These are phyloP conservation scores for Blastobotrys serpentis DNA, from an alignment of 1,139 yeast genomes.

Conservation along the genomic window DNA sequence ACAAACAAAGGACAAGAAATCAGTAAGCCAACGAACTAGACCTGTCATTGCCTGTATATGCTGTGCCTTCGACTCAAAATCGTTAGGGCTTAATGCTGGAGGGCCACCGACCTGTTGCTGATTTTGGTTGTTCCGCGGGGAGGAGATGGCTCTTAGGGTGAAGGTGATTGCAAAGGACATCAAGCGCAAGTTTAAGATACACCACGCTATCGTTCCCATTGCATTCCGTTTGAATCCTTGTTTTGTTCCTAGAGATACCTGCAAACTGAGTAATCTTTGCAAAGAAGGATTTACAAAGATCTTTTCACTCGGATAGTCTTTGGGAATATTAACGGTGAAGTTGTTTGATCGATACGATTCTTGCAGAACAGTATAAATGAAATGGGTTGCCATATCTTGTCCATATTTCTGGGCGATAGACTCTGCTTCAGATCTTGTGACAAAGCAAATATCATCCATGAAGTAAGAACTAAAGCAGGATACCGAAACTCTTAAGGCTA, in stretches of 20 bases:
- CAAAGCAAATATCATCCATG: constrained; percentile 64
- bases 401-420: constrained; percentile 9
- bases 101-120: constrained; percentile 20
- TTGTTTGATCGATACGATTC: constrained; percentile 71
- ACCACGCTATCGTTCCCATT: constrained; percentile 63
- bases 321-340: constrained; percentile 63
- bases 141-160: constrained; percentile 49
- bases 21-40: constrained; percentile 75
- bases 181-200: constrained; percentile 64
- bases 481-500: constrained; percentile 64
- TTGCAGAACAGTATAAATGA: constrained; percentile 44
- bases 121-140: constrained; percentile 26
- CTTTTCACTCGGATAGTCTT: constrained; percentile 66
- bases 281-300: constrained; percentile 70
- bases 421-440: constrained; percentile 45
- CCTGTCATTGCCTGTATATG: constrained; percentile 64
- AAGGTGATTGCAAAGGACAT: constrained; percentile 75
- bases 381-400: constrained; percentile 21
- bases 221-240: constrained; percentile 48
- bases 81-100: constrained; percentile 30
- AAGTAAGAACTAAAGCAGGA: constrained; percentile 64
- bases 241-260: constrained; percentile 61
- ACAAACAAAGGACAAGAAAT: constrained; percentile 60
- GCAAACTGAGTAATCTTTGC: constrained; percentile 60
- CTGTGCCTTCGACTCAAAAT: constrained; percentile 57